Base-by-base conservation (phyloP, 169 alveolate species). In the Cryptosporidium sp. region DNA sequence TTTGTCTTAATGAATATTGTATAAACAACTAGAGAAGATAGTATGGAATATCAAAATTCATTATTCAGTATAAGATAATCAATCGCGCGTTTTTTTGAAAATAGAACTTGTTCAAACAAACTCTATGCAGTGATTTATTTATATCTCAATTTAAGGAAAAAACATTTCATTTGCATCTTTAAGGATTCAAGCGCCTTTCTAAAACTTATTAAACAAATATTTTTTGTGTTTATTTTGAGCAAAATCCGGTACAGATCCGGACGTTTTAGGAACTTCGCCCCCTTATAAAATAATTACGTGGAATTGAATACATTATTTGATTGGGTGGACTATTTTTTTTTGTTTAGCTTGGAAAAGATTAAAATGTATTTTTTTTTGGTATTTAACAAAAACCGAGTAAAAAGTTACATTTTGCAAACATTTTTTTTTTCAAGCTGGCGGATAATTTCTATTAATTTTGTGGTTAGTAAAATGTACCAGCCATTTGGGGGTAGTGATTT, bases 401-500 rank as follows among this genome's bases (percentile, higher is more conserved):
- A 51, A 26, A 23, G 67, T 55, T 26, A 6, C 10, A 55, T 55
- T 55, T 55, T 23, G 35, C 8, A 55, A 51, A 51, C 0, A 1
- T 48, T 48, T 45, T 55, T 55, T 35, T 29, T 29, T 29, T 31
- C 50, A 33, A 65, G 50, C 50, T 65, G 71, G 71, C 48, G 71
- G 51, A 65, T 0, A 65, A 37, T 21, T 14, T 51, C 71, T 65
- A 39, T 35, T 35, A 65, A 65, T 65, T 65, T 65, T 65, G 71
- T 65, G 48, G 71, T 65, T 8, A 37, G 43, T 65, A 65, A 65
- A 55, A n/a, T 55, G 67, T 55, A 23, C 67, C 67, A 55, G 67
- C 67, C 67, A 55, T 55, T 55, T 55, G 67, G 67, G 67, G 67
- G 35, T 23, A 12, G 29, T n/a, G 35, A 52, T 55, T 55, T 55